These are phyloP conservation scores for Penicillium cinerascens DNA, from an alignment of 495 filamentous ascomycete species.

Conservation along the genomic window DNA sequence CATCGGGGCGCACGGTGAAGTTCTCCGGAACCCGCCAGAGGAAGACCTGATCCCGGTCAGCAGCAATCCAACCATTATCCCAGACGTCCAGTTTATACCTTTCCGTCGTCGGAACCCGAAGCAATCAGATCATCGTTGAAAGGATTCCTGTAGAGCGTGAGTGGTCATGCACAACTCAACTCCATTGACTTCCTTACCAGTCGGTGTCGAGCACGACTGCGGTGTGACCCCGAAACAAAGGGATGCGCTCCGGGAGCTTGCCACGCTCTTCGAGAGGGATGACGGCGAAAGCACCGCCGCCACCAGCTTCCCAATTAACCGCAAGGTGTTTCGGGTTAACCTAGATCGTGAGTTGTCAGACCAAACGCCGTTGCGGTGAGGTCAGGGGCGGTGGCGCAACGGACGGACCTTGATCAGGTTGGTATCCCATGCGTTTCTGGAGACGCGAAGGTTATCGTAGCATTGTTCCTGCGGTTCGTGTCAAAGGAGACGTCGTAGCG, in stretches of 20 bases:
- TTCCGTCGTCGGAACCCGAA: conserved; percentile 93
- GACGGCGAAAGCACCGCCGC: conserved; percentile 95
- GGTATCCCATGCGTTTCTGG: conserved; percentile 97
- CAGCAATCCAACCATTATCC: background rate
- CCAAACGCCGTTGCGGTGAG: conserved; percentile 8
- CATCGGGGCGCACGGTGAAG: conserved; percentile 79
- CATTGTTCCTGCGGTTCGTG: conserved; percentile 64
- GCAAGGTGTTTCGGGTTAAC: conserved; percentile 93
- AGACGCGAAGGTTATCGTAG: conserved; percentile 94
- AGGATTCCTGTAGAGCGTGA: conserved; percentile 68
- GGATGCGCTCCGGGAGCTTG: conserved; percentile 86
- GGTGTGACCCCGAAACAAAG: conserved; percentile 93
- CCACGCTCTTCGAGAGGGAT: conserved; percentile 87
- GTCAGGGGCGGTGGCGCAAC: conserved; percentile 30
- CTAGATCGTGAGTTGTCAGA: conserved; percentile 44
- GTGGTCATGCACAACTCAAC: background rate
- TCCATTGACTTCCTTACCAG: conserved; percentile 60
- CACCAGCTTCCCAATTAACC: conserved; percentile 97
- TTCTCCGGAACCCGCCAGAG: conserved; percentile 91
- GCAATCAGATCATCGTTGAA: conserved; percentile 92
- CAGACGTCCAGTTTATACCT: conserved; percentile 44
- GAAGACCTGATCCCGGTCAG: conserved; percentile 57
- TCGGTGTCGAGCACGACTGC: conserved; percentile 95
- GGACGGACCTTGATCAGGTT: conserved; percentile 85
- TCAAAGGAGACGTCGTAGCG: conserved; percentile 1